Percentiles rank a stretch among this genome's conserved stretches.
Conservation (phyloP, 2,329 filamentous ascomycete species). For the Epichloe uncinata region DNA sequence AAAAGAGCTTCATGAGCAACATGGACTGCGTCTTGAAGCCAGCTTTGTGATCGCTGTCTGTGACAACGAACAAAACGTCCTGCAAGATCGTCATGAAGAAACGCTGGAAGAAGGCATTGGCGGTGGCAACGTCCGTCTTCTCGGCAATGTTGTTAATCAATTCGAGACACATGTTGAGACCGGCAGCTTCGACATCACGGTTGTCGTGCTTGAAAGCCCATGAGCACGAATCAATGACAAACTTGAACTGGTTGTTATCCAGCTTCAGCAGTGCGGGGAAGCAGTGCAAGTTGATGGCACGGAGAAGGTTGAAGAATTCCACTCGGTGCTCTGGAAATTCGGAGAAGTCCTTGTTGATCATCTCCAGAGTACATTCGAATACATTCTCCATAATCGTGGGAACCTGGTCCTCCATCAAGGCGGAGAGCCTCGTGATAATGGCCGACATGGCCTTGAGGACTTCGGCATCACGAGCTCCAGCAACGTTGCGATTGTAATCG, state of each 20-base stretch:
- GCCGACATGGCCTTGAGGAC: constrained; percentile 96
- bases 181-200: constrained; percentile 89
- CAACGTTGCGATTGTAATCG: constrained; percentile 94
- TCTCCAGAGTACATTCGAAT: constrained; percentile 94
- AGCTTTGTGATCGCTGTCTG: constrained; percentile 95
- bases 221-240: constrained; percentile 97
- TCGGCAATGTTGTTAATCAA: constrained; percentile 96
- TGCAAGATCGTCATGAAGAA: constrained; percentile 94
- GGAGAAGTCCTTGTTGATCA: constrained; percentile 99
- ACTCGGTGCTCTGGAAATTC: constrained; percentile 97
- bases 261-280: constrained; percentile 90
- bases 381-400: constrained; percentile 97
- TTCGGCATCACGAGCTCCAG: constrained; percentile 89
- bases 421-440: constrained; percentile 90
- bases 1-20: constrained; percentile 89
- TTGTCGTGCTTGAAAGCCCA: constrained; percentile 99
- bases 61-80: constrained; percentile 96
- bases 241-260: constrained; percentile 95
- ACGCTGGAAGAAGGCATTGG: constrained; percentile 93
- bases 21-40: constrained; percentile 97
- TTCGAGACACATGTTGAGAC: constrained; percentile 95
- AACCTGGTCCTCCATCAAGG: constrained; percentile 95
- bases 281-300: constrained; percentile 93
- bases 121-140: constrained; percentile 71
- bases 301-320: constrained; percentile 96